Base-by-base conservation (phyloP, 768 basidiomycete species). In the Omphalotus guepiniiformis region DNA sequence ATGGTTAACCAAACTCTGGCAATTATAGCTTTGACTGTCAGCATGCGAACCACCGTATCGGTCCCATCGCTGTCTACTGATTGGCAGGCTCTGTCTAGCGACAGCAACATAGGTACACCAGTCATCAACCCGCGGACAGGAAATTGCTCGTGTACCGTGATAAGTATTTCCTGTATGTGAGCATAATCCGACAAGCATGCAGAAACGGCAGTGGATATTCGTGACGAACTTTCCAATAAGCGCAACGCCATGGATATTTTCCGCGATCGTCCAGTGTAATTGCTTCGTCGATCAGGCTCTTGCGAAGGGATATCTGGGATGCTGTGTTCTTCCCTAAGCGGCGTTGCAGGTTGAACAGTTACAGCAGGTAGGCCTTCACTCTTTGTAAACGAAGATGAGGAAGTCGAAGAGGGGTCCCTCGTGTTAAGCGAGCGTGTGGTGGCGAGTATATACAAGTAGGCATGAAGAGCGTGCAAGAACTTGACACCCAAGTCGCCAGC, bases 91-190 rank as follows among this genome's bases (percentile, higher is more conserved):
- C 57, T 63, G 47, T 88, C 79, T 41, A 95, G 63, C 1, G 88
- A 82, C n/a, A 90, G 60, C 22, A 96, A 64, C 89, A 96, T 93
- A 4, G 93, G 93, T 27, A 90, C 66, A 18, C 91, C 88, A 2
- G 82, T 80, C 15, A 93, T 65, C 32, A 95, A 56, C 2, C 82
- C 86, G 34, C 85, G 79, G 22, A 85, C 66, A 1, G 93, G 92
- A n/a, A 89, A 63, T 41, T 83, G 74, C 52, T 83, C 72, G 41
- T 91, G 84, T 22, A 89, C 71, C 3, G 78, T 75, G 4, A 70
- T 73, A 29, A 95, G 73, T 25, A 93, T 74, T 36, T 78, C 73
- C 34, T 86, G 68, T 26, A 92, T 76, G 57, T 82, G 79, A 7
- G 79, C 72, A 59, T 89, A 91, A 56, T 95, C 93, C 29, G 82